Base-by-base conservation (phyloP, 2,329 filamentous ascomycete genomes). In the Colletotrichum sp. region DNA sequence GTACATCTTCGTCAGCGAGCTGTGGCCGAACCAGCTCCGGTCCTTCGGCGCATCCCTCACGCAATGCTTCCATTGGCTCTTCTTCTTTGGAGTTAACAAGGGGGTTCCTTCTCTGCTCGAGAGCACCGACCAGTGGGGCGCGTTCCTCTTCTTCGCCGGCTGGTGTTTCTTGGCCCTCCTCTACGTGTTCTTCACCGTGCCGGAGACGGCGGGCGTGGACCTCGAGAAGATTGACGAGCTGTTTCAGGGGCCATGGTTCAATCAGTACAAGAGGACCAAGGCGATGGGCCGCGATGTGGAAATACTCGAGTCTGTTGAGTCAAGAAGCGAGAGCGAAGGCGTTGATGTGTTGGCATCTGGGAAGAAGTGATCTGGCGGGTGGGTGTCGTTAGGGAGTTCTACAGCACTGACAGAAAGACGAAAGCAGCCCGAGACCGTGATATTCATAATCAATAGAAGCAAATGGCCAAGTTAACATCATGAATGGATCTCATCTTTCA, bases 11-110 rank as follows among this genome's bases (percentile, higher is more conserved):
- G 85, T 84, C 7, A 82, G 82, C 2, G 87, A 89, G 75, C 80
- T 88, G 2, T 89, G 86, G 82, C 87, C 87, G 1, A 88, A 88
- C 77, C 82, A 83, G 3, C 84, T 88, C 60, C 84, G 87, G 1
- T 87, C 86, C 0, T 86, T 88, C 77, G 86, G 87, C 24, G 81
- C 81, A 13, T 84, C 86, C 2, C 74, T 87, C 4, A 75, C 81
- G 0, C 84, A 86, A 77, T 79, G 78, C 1, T 86, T 87, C 72
- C 86, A 87, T 78, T 87, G 85, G 87, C 81, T 86, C 0, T 88
- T 88, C 76, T 81, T 82, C 77, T 87, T 82, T 64, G 85, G 80
- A 16, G 79, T 87, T 34, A 84, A 81, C 21, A 79, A 79, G 8
- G 84, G 78, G 3, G 77, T 80, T 0, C 85, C 85, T 4, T 83